Percentiles rank a stretch among this genome's conserved stretches.
phyloP scores from a whole-genome alignment of 2,329 filamentous ascomycete genomes.

The Fusarium ambrosium region DNA sequence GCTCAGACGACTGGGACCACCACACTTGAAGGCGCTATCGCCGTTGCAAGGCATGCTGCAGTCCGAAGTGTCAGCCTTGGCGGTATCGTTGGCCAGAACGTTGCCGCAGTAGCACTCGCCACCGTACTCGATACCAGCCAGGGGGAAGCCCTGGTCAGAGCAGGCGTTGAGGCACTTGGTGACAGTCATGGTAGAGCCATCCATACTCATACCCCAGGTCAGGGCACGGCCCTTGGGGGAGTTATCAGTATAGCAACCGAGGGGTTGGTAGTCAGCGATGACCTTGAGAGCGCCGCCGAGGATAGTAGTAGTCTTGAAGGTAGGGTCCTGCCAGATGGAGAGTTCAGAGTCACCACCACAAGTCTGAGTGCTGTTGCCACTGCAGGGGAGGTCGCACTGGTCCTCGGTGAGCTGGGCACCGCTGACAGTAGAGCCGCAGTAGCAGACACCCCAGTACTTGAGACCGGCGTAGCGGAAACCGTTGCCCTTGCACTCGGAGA shows the following conservation, averaged over 20 bases:
- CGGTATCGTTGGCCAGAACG: conserved; percentile 64
- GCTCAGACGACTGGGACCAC: conserved; percentile 58
- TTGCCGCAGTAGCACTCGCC: conserved; percentile 66
- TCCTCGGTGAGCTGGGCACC: conserved; percentile 65
- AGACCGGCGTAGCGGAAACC: conserved; percentile 66
- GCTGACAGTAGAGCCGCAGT: conserved; percentile 65
- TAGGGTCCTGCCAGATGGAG: conserved; percentile 64
- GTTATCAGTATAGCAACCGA: conserved; percentile 72
- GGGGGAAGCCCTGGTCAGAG: conserved; percentile 59
- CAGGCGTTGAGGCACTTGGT: conserved; percentile 60
- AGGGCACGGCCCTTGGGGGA: conserved; percentile 59
- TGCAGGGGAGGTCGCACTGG: conserved; percentile 70
- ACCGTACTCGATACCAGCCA: conserved; percentile 63
- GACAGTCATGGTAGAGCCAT: conserved; percentile 56
- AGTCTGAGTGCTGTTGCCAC: conserved; percentile 57
- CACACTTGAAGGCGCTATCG: conserved; percentile 57
- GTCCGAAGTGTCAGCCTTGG: conserved; percentile 51
- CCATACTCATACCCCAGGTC: conserved; percentile 57
- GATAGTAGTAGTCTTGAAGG: conserved; percentile 60
- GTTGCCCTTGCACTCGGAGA: conserved; percentile 65
- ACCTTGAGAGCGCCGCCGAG: conserved; percentile 51
- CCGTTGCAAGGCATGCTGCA: conserved; percentile 69
- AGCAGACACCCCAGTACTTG: conserved; percentile 66
- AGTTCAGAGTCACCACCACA: conserved; percentile 64
- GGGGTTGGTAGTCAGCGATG: conserved; percentile 66